Percentiles rank a stretch among this genome's conserved stretches.
These are phyloP conservation scores for Somion occarium DNA, from an alignment of 1,284 basidiomycete genomes.

Conservation along the genomic window DNA sequence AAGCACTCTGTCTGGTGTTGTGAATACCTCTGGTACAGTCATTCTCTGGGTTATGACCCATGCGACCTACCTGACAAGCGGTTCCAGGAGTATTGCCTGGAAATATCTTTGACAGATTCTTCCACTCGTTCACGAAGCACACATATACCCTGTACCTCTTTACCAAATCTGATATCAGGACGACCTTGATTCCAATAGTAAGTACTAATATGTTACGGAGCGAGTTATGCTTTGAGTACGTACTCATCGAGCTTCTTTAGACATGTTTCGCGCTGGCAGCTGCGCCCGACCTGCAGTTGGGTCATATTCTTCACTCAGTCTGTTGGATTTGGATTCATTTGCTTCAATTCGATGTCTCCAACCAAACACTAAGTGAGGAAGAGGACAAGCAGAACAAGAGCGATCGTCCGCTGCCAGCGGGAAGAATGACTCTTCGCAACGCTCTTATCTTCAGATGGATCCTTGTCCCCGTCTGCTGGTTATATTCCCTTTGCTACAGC, in stretches of 20 bases:
- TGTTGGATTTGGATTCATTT: constrained; percentile 43
- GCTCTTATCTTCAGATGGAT: constrained; percentile 32
- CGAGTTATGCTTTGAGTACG: too few relatives aligned
- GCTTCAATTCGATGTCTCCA: constrained; percentile 36
- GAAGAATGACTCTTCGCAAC: constrained; percentile 30
- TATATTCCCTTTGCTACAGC: constrained; percentile 28
- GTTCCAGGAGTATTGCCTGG: too few relatives aligned
- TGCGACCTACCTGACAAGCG: too few relatives aligned
- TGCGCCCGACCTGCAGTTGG: constrained; percentile 21
- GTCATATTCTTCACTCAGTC: constrained; percentile 16
- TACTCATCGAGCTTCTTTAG: constrained; percentile 19
- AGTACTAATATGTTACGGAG: constrained; percentile 13
- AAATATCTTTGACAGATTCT: not conserved
- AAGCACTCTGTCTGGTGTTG: too few relatives aligned
- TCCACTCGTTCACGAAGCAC: not conserved
- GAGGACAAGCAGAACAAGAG: constrained; percentile 40
- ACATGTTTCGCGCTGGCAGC: constrained; percentile 29
- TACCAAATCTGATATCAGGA: constrained; percentile 35
- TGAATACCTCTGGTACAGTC: too few relatives aligned
- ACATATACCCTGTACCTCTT: constrained; percentile 24
- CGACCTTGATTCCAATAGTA: constrained; percentile 33
- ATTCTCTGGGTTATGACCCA: too few relatives aligned
- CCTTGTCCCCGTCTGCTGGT: constrained; percentile 29
- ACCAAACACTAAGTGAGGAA: constrained; percentile 33
- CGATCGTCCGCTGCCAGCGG: constrained; percentile 38